phyloP scores from a whole-genome alignment of 768 basidiomycete genomes.

The Lyophyllum decastes region DNA sequence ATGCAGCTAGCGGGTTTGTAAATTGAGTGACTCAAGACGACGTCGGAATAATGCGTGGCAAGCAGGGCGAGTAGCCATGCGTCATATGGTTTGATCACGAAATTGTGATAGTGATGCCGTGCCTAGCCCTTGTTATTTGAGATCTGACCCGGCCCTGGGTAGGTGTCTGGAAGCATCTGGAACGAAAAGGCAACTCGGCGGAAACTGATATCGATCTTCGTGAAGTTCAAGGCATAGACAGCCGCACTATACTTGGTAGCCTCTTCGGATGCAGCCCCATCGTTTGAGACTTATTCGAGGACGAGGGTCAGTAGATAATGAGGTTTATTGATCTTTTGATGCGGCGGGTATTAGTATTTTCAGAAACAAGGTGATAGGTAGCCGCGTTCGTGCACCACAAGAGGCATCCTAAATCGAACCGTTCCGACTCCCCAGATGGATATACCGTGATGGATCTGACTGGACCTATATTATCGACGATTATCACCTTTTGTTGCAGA shows the following conservation, averaged over 20 bases:
- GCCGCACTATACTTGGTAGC: background rate
- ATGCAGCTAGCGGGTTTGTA: too few species aligned
- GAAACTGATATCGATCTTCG: background rate
- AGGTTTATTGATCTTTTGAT: constrained; percentile 1
- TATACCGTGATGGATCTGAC: constrained; percentile 1
- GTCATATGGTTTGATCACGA: background rate
- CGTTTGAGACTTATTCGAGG: background rate
- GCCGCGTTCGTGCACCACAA: background rate
- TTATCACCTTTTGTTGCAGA: constrained; percentile 3
- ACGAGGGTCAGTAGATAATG: background rate
- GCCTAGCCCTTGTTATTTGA: background rate
- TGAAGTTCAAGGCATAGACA: background rate
- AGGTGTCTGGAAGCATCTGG: background rate
- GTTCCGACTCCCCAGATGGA: background rate
- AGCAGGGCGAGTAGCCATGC: background rate
- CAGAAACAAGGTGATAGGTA: background rate
- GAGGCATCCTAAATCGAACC: background rate
- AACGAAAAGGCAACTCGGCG: background rate
- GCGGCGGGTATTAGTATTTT: background rate
- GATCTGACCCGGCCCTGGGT: background rate
- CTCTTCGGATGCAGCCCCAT: background rate
- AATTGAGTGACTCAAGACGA: background rate
- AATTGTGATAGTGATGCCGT: background rate
- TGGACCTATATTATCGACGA: background rate
- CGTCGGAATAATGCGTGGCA: background rate